Evolutionary conservation across 306 rosid genomes (phyloP), one percentile per base, ranked within the genome.

Genomic region (Castanea mollissima): DNA sequence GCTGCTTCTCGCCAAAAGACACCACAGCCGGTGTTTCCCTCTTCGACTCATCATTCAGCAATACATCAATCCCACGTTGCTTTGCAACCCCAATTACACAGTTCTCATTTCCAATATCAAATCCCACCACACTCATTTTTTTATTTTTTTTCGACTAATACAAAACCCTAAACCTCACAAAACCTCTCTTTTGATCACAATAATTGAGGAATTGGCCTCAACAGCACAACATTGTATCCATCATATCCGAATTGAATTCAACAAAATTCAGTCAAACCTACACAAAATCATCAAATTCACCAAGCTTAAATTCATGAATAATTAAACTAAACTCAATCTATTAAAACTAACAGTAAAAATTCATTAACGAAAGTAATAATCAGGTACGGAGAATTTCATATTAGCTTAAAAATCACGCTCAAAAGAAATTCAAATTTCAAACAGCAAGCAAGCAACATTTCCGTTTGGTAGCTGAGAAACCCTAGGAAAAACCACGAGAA

Each of bases 101-200:
- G 70, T 88, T 88, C 81, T 88, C 91, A 71, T 85, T 88, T 67
- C 91, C 91, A 71, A 88, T 67, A 81, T 88, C 91, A 70, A 85
- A 83, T 23, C 91, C 91, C 69, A 88, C 86, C 71, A 88, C 89
- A 57, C 86, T 88, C 91, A 88, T 85, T 71, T 8, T 41, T 35
- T 34, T 38, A 8, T 81, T 49, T 35, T 34, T 38, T 41, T 81
- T 49, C 69, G 1, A 25, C 79, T 72, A 9, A 25, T 25, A 18
- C 11, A 54, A 6, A 6, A 65, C 10, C 60, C 41, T 6, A 57
- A 25, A n/a, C 23, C 70, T 64, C n/a, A 4, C 44, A 16, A 31
- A 64, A 29, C 16, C 16, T 49, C 11, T 49, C 54, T 49, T 31
- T 16, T 13, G 2, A 56, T 19, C 64, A 58, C 55, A 46, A 56